Base-by-base conservation (phyloP, 257 asterid genomes). In the Plantago elongata region DNA sequence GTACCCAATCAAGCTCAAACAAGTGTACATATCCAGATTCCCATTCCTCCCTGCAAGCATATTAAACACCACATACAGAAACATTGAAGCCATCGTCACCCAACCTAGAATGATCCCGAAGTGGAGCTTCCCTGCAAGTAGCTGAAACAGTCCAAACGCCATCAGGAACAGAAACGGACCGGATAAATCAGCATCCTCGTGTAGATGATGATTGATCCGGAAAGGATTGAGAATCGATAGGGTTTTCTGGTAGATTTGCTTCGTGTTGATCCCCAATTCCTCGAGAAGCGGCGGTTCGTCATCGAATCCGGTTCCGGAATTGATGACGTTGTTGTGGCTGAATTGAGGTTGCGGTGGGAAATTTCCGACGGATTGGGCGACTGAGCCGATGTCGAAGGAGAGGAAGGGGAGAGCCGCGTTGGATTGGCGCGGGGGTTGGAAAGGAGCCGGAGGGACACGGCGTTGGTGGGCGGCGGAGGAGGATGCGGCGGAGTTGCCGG, bases 251-350 rank as follows among this genome's bases (percentile, higher is more conserved):
- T 88, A 90, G 45, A 90, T 90, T 74, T 90, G 95, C 66, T 79
- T 83, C 12, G 96, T 90, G 64, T 87, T 90, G 59, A 90, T 90
- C n/a, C 97, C 97, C 11, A 90, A 87, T 60, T 90, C 97, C 45
- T 90, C 97, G 37, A 90, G 86, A 11, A 90, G 94, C 47, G 93
- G 96, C 1, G 90, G 95, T 72, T 90, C 97, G 62, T 90, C 96
- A 3, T 87, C 95, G 81, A 90, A 90, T 0, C 81, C 84, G 6
- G 54, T 52, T 13, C 72, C 40, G 10, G 84, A 85, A 12, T 78
- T 83, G 40, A 79, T 84, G 58, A 79, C 79, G 67, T 74, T 66
- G 61, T 78, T 76, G 71, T 83, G 42, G 3, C 82, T 73, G 69
- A 78, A 77, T 52, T 80, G 95, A 0, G 95, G 92, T 29, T 22